Percentiles rank a stretch among this genome's conserved stretches.
These are phyloP conservation scores for Mortierella claussenii DNA, from an alignment of 192 early-diverging fungal species.

Conservation along the genomic window DNA sequence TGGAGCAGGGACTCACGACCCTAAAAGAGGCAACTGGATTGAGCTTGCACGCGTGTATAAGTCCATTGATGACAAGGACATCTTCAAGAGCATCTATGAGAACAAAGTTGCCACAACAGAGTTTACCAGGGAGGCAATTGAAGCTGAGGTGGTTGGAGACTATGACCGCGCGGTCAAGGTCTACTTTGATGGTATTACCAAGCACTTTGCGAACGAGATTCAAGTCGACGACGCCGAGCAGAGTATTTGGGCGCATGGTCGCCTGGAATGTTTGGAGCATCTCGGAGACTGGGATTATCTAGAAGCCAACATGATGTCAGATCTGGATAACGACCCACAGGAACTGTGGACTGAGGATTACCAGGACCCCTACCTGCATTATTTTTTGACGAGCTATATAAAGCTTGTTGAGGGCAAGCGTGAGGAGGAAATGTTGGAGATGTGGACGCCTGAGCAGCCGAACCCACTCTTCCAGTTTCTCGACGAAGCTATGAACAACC, in stretches of 20 bases:
- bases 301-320: slow-evolving; percentile 58
- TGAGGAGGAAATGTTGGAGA: slow-evolving; percentile 51
- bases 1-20: slow-evolving; percentile 13
- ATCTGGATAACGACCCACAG: slow-evolving; percentile 59
- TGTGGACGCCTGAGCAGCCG: slow-evolving; percentile 60
- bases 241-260: slow-evolving; percentile 63
- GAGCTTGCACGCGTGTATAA: slow-evolving; percentile 72
- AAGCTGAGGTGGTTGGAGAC: slow-evolving; percentile 68
- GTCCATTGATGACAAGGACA: slow-evolving; percentile 68
- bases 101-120: slow-evolving; percentile 60
- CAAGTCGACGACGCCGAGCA: slow-evolving; percentile 54
- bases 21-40: slow-evolving; percentile 61
- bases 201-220: slow-evolving; percentile 38
- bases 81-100: slow-evolving; percentile 73
- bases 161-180: slow-evolving; percentile 62
- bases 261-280: slow-evolving; percentile 69
- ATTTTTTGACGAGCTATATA: slow-evolving; percentile 65
- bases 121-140: slow-evolving; percentile 67
- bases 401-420: slow-evolving; percentile 57
- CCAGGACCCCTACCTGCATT: slow-evolving; percentile 63
- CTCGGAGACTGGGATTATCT: slow-evolving; percentile 73
- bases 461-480: slow-evolving; percentile 69
- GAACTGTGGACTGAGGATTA: slow-evolving; percentile 66
- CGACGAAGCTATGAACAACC: slow-evolving; percentile 43
- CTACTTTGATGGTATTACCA: slow-evolving; percentile 51